Evolutionary conservation across 306 rosid genomes (phyloP).

Genomic region (Glycine latifolia): DNA sequence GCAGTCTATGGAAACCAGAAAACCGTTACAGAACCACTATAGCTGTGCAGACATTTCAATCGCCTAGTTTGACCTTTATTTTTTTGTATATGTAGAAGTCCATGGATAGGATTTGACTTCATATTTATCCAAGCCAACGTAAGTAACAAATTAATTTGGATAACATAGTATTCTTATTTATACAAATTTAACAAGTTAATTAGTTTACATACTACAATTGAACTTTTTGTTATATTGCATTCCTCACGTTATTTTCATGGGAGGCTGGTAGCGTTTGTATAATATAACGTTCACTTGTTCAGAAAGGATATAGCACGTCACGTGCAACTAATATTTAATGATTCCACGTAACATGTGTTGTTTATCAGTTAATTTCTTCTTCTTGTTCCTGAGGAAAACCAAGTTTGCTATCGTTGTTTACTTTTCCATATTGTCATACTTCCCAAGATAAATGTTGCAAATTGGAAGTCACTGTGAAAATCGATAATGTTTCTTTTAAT

Average conservation of each 20-base stretch:
- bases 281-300: background rate
- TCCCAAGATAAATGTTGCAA: background rate
- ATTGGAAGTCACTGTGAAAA: background rate
- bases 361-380: background rate
- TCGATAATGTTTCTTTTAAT: background rate
- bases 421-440: background rate
- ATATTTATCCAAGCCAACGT: background rate
- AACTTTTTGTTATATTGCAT: background rate
- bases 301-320: background rate
- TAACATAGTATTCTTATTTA: background rate
- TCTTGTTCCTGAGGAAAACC: background rate
- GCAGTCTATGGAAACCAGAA: constrained; percentile 27
- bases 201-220: background rate
- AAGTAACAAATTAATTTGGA: background rate
- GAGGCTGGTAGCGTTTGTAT: background rate
- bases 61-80: constrained; percentile 35
- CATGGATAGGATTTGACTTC: constrained; percentile 9
- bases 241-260: background rate
- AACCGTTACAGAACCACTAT: constrained; percentile 53
- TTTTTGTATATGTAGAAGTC: background rate
- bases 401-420: background rate
- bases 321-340: background rate
- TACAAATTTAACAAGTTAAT: background rate
- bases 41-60: background rate
- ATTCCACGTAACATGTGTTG: background rate